Evolutionary conservation across 2,329 filamentous ascomycete genomes (phyloP).

Genomic region (Talaromyces sp.): DNA sequence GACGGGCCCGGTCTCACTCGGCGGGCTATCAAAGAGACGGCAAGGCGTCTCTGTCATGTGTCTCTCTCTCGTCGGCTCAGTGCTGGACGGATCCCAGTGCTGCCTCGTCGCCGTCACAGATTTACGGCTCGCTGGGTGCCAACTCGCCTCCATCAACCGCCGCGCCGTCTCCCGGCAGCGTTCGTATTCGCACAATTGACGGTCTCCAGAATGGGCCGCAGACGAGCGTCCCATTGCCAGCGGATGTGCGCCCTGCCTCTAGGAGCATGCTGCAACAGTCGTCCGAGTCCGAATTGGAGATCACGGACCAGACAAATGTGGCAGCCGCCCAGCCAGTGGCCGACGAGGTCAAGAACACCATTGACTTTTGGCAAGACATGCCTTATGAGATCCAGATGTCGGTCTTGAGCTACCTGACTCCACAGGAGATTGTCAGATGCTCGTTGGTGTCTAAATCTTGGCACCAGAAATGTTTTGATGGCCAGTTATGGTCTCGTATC

Average conservation of each 20-base stretch:
- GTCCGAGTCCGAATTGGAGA: slow-evolving; percentile 24
- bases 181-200: slow-evolving; percentile 52
- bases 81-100: slow-evolving; percentile 52
- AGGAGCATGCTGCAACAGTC: slow-evolving; percentile 26
- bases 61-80: slow-evolving; percentile 54
- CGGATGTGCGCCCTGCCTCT: slow-evolving; percentile 49
- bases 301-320: slow-evolving; percentile 31
- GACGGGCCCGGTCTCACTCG: slow-evolving; percentile 59
- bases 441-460: slow-evolving; percentile 75
- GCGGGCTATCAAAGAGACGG: slow-evolving; percentile 59
- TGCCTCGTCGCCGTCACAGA: slow-evolving; percentile 40
- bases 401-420: slow-evolving; percentile 69
- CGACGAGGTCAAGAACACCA: slow-evolving; percentile 24
- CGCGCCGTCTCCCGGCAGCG: slow-evolving; percentile 48
- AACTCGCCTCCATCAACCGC: slow-evolving; percentile 38
- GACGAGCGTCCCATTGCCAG: slow-evolving; percentile 58
- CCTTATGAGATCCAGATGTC: slow-evolving; percentile 77
- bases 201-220: slow-evolving; percentile 28
- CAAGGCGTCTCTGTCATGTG: slow-evolving; percentile 61
- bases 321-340: slow-evolving; percentile 13
- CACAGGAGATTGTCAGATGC: slow-evolving; percentile 72
- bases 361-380: slow-evolving; percentile 74
- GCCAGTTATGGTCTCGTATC: slow-evolving; percentile 82
- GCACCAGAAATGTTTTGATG: slow-evolving; percentile 82
- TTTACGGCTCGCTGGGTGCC: slow-evolving; percentile 50